Evolutionary conservation across 1,284 basidiomycete genomes (phyloP).

Genomic region (Rhodotorula sp.): DNA sequence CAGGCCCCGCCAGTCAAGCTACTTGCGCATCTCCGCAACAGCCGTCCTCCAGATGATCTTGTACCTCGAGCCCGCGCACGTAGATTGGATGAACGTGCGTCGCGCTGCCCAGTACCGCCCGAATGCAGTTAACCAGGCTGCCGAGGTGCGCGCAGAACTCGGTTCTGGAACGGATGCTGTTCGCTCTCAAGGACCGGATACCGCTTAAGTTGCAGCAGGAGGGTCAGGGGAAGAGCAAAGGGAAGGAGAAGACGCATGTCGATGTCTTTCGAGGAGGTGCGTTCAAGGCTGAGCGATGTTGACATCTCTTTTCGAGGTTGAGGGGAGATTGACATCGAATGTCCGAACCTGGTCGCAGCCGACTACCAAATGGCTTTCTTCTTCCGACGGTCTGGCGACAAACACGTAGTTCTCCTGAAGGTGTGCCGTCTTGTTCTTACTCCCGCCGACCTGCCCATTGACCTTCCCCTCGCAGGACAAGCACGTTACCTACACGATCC

Average conservation of each 20-base stretch:
- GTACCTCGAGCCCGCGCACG: slow-evolving; percentile 50
- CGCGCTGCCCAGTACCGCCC: neutral
- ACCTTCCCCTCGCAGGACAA: slow-evolving; percentile 22
- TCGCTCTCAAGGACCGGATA: slow-evolving; percentile 46
- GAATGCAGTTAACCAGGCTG: neutral
- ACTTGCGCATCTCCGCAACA: slow-evolving; percentile 49
- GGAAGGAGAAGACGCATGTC: slow-evolving; percentile 46
- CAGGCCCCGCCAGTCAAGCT: slow-evolving; percentile 48
- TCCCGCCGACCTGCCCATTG: neutral
- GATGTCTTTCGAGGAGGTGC: slow-evolving; percentile 47
- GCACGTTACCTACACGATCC: slow-evolving; percentile 12
- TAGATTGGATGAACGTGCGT: slow-evolving; percentile 50
- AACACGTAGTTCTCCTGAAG: slow-evolving; percentile 51
- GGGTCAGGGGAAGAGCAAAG: slow-evolving; percentile 10
- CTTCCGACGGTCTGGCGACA: slow-evolving; percentile 47
- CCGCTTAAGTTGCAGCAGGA: slow-evolving; percentile 47
- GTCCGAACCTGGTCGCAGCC: slow-evolving; percentile 28
- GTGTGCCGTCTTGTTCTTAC: slow-evolving; percentile 21
- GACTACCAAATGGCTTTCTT: slow-evolving; percentile 51
- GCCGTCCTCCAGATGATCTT: slow-evolving; percentile 50
- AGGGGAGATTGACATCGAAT: neutral
- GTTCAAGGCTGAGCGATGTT: neutral
- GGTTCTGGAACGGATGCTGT: slow-evolving; percentile 44
- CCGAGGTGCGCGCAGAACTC: slow-evolving; percentile 23
- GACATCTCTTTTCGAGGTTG: neutral